Conservation (phyloP, 163 green algal species). For the Chlamydomonas reinhardtii region DNA sequence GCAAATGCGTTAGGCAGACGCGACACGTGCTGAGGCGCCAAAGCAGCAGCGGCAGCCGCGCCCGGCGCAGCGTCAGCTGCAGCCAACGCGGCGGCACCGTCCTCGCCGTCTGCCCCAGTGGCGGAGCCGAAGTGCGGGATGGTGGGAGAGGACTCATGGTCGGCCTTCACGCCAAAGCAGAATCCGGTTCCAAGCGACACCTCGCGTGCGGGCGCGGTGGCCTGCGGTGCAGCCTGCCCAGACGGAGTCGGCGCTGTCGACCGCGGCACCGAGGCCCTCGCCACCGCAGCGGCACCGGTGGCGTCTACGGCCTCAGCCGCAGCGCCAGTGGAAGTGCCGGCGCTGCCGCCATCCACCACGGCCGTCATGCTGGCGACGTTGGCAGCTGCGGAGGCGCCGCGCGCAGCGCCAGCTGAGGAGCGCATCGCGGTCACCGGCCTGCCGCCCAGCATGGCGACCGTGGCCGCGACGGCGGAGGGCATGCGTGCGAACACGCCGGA, state of each 20-base stretch:
- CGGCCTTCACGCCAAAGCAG: conserved; percentile 10
- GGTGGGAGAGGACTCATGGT: conserved; percentile 5
- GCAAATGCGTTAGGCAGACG: background rate
- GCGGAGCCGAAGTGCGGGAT: conserved; percentile 25
- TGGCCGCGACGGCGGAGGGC: background rate
- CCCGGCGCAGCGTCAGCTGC: background rate
- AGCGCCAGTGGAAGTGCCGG: background rate
- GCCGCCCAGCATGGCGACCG: conserved; percentile 7
- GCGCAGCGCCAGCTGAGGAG: too few species aligned
- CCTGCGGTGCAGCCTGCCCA: too few species aligned
- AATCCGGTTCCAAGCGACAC: background rate
- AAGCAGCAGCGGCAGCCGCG: background rate
- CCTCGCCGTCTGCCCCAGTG: background rate
- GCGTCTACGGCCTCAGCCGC: background rate
- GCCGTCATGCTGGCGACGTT: too few species aligned
- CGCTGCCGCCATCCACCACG: background rate
- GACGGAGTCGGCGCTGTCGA: too few species aligned
- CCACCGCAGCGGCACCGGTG: too few species aligned
- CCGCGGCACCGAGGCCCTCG: too few species aligned
- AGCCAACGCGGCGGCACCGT: background rate
- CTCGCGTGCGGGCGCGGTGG: background rate
- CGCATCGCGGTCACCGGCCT: background rate
- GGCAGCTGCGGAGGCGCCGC: too few species aligned
- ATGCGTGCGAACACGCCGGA: background rate
- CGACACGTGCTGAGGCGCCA: too few species aligned